These are phyloP conservation scores for Prinsepia uniflora DNA, from an alignment of 306 rosid species.

Conservation along the genomic window DNA sequence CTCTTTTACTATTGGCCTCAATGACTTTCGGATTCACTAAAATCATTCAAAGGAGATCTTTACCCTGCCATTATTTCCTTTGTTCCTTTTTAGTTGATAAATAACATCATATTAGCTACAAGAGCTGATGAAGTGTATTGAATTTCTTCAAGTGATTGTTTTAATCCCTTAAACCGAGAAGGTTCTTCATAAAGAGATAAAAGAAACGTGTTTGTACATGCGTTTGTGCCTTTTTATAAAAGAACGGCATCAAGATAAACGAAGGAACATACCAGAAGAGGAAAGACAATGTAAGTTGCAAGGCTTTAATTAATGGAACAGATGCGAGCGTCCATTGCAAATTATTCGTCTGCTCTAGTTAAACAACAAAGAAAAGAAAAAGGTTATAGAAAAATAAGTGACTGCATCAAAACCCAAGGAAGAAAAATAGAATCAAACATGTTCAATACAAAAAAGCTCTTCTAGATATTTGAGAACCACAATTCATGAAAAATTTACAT, in stretches of 20 bases:
- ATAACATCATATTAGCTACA: neutral
- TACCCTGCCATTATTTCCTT: neutral
- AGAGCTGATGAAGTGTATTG: neutral
- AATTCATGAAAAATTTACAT: neutral
- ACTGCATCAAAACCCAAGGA: conserved; percentile 7
- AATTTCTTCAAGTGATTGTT: neutral
- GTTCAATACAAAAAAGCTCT: neutral
- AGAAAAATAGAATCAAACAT: neutral
- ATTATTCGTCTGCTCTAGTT: conserved; percentile 78
- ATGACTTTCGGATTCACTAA: neutral
- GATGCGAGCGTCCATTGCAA: conserved; percentile 85
- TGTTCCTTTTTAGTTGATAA: neutral
- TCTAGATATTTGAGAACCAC: neutral
- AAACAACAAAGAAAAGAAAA: conserved; percentile 26
- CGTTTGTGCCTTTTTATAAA: neutral
- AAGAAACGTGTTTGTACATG: neutral
- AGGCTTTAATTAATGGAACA: conserved; percentile 78
- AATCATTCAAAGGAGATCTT: neutral
- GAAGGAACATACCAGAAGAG: conserved; percentile 67
- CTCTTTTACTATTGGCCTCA: neutral
- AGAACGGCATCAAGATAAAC: neutral
- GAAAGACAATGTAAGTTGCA: conserved; percentile 85
- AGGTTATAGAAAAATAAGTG: conserved; percentile 10
- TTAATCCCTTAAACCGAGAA: neutral
- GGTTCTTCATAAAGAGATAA: neutral